Base-by-base conservation (phyloP, 257 asterid genomes). In the Solanum virginianum region DNA sequence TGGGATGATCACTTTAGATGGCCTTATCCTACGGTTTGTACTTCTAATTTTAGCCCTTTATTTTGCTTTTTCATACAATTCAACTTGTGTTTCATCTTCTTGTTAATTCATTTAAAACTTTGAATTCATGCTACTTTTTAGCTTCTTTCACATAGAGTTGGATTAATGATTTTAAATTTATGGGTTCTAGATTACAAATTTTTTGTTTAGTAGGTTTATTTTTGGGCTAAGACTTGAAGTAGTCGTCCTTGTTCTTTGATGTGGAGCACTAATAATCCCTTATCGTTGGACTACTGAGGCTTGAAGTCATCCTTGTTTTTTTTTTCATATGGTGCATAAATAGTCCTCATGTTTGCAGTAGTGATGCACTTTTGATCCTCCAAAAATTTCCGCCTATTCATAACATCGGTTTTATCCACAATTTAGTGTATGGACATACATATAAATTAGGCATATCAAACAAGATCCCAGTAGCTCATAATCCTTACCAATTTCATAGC, bases 11-110 rank as follows among this genome's bases (percentile, higher is more conserved):
- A 95, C 87, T 88, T 88, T 86, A 93, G 92, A 85, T 95, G 99
- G 99, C 99, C 99, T 0, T 95, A 95, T 63, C 99, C 99, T 5
- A 95, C 99, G 86, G 99, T 95, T 66, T 26, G 83, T 79, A 79
- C 63, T 77, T 77, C 82, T 49, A 85, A 92, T 84, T 2, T 57
- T 80, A 11, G 5, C 32, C 10, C 41, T 83, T 10, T 41, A 5
- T 16, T 83, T 32, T 29, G 7, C 53, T 4, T 54, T 49, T 75
- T 29, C 20, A 10, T 20, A 1, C 36, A 51, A 32, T 32, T 83
- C 49, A 49, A 29, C 39, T 45, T 10, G n/a, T 71, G 29, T 20
- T 54, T 55, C 13, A 22, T 81, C 3, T 16, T 10, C 6, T 2
- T 39, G 6, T 8, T 36, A 36, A 36, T 36, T 36, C 39, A 36